phyloP scores from a whole-genome alignment of 2,329 filamentous ascomycete species.

The Amesomyces nigricolor region DNA sequence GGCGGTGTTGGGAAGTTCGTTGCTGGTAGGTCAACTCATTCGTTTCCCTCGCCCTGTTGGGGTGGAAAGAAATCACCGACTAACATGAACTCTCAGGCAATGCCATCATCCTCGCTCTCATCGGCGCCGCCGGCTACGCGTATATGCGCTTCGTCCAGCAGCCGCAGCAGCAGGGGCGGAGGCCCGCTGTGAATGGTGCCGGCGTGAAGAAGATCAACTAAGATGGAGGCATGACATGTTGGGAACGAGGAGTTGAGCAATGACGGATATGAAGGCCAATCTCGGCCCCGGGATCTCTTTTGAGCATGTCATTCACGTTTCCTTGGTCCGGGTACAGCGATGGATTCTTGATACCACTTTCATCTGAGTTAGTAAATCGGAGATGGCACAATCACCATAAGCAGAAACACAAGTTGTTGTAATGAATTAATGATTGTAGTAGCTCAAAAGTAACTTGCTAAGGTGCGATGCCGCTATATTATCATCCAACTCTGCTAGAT shows the following conservation, averaged over 20 bases:
- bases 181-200: slow-evolving; percentile 9
- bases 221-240: background rate
- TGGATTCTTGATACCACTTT: too few relatives aligned
- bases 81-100: slow-evolving; percentile 18
- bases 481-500: too few relatives aligned
- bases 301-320: too few relatives aligned
- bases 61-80: background rate
- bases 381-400: too few relatives aligned
- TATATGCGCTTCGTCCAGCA: slow-evolving; percentile 23
- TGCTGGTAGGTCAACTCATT: slow-evolving; percentile 19
- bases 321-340: too few relatives aligned
- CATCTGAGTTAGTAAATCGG: too few relatives aligned
- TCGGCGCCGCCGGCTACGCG: slow-evolving; percentile 27
- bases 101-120: slow-evolving; percentile 29
- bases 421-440: too few relatives aligned
- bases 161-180: slow-evolving; percentile 18
- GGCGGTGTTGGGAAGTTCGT: slow-evolving; percentile 27
- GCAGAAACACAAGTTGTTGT: too few relatives aligned
- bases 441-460: too few relatives aligned
- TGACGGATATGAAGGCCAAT: too few relatives aligned
- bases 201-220: slow-evolving; percentile 24
- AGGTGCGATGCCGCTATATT: too few relatives aligned
- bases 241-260: background rate
- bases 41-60: background rate
- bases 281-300: too few relatives aligned